Base-by-base conservation (phyloP, 1,284 basidiomycete species). In the Cerioporus squamosus region DNA sequence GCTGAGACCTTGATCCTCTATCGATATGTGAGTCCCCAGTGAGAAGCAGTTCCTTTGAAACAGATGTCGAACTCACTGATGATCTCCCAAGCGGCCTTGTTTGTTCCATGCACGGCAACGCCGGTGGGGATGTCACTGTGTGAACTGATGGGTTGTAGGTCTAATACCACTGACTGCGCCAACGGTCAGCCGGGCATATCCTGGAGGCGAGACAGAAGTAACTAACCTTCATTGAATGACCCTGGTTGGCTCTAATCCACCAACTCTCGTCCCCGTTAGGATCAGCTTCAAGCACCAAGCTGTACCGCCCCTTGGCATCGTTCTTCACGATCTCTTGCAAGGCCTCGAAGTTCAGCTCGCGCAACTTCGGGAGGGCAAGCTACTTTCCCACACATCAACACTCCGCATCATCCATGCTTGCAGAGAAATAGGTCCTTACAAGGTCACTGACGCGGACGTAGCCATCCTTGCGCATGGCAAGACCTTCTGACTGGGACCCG, bases 191-290 rank as follows among this genome's bases (percentile, higher is more conserved):
- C 18, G 4, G 5, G 15, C 12, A 38, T 17, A 24, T 18, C 22
- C 36, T 15, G 14, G 17, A 17, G 6, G 14, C 2, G 5, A 23
- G 9, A 7, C 4, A 12, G 20, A 44, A 6, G 20, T 17, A 10
- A 65, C 77, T 24, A 59, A 89, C 93, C 76, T 87, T 82, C 40
- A 96, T 77, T 2, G 94, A 93, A 76, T 98, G 97, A 0, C 97
- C 97, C 75, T 98, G 97, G 61, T 94, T 94, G 0, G 97, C 97
- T 47, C 94, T 82, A 65, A 98, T 95, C 86, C 89, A 95, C 85
- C 90, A 92, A 20, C 81, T 73, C 8, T 78, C 57, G n/a, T 67
- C 72, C 20, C 68, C 60, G 0, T 71, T 70, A 5, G 65, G 56
- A 64, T 84, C 81, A 15, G 80, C 75, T 51, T 91, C 91, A 56